Base-by-base conservation (phyloP, 2,329 filamentous ascomycete species). In the Davidsoniella virescens region DNA sequence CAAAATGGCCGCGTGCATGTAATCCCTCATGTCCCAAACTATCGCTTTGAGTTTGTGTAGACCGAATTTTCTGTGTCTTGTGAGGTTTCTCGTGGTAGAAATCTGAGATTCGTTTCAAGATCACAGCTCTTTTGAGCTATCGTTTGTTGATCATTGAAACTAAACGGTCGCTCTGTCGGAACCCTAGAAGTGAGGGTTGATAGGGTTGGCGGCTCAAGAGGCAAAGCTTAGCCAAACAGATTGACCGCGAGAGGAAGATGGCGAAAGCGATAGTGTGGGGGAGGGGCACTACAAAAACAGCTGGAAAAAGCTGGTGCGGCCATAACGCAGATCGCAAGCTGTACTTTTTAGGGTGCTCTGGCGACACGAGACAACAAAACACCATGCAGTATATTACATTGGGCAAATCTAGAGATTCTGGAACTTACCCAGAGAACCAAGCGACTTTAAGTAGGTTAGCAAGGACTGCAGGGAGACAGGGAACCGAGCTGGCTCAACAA, bases 351-450 rank as follows among this genome's bases (percentile, higher is more conserved):
- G 20, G 20, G 43, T n/a, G 16, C 25, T 45, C 26, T 33, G 43
- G 4, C 14, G 26, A 45, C 26, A 16, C 6, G 42, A 7, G 36
- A 38, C 36, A 38, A 40, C 5, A 26, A 36, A 16, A 44, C 12
- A 39, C 16, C 17, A 25, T 18, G 23, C 23, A 18, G 25, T 29
- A 14, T 5, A 29, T 36, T 29, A 17, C 48, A 50, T 47, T 54
- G 56, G 20, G 20, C 25, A 25, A 33, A 46, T 12, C 29, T 41
- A 43, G 38, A 26, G 14, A 39, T 40, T 41, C 3, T 57, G 59
- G 56, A 51, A 78, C 83, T 57, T 82, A 87, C 82, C 83, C 84
- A 59, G 77, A 70, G 63, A 87, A 88, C 84, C 84, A 90, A 60
- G 76, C 83, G 62, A 88, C 78, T 81, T 56, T 50, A 52, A 9